Percentiles rank a stretch among this genome's conserved stretches.
Evolutionary conservation across 805 yeast species (phyloP).

Genomic region (Kuraishia hungarica): DNA sequence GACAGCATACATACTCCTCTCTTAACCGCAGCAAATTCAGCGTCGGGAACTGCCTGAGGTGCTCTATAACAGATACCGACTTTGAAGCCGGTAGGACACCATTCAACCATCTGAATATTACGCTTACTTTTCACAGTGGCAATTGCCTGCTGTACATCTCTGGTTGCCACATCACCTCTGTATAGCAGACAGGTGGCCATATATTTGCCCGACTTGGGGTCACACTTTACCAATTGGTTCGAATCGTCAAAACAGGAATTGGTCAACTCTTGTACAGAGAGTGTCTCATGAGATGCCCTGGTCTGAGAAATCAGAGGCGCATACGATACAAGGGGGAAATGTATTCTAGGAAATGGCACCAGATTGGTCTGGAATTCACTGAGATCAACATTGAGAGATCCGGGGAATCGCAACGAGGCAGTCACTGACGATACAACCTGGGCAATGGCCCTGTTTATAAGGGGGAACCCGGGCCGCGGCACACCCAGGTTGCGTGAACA

Average conservation of each 20-base stretch:
- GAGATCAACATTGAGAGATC: constrained; percentile 85
- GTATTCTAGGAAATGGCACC: constrained; percentile 94
- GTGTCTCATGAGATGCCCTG: constrained; percentile 83
- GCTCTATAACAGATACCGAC: constrained; percentile 93
- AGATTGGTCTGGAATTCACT: constrained; percentile 92
- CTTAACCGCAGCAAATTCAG: constrained; percentile 74
- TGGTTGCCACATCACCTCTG: constrained; percentile 90
- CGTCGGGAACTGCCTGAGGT: constrained; percentile 74
- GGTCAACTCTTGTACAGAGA: constrained; percentile 81
- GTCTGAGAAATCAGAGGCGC: constrained; percentile 82
- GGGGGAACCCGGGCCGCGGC: constrained; percentile 71
- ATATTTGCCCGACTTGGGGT: constrained; percentile 84
- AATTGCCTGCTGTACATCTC: constrained; percentile 88
- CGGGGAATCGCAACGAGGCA: constrained; percentile 86
- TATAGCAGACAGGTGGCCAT: constrained; percentile 91
- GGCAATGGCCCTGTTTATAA: constrained; percentile 79
- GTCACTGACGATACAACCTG: constrained; percentile 92
- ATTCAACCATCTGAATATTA: constrained; percentile 86
- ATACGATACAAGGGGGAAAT: constrained; percentile 89
- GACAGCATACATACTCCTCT: constrained; percentile 93
- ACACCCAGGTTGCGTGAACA: constrained; percentile 86
- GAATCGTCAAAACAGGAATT: constrained; percentile 92
- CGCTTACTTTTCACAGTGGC: constrained; percentile 81
- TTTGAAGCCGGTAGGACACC: constrained; percentile 97
- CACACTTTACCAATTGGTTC: constrained; percentile 93